A percentile compares a stretch with the other conserved stretches of the same genome.
phyloP scores from a whole-genome alignment of 805 yeast genomes.

The Ogataea nitratoaversa region DNA sequence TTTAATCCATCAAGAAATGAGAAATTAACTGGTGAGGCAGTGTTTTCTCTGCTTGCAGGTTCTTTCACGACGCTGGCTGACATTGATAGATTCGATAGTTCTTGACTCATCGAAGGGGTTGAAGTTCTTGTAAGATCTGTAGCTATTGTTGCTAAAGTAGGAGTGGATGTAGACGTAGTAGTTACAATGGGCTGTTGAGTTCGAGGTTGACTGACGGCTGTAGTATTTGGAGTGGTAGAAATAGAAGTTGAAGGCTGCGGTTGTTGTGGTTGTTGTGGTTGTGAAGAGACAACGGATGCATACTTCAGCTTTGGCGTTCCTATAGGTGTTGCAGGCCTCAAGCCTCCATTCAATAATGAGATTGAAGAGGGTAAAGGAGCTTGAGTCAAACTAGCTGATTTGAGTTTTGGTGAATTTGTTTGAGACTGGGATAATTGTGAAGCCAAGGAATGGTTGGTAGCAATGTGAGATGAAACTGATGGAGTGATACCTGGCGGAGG shows the following conservation, averaged over 20 bases:
- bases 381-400: constrained; percentile 11
- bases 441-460: constrained; percentile 6
- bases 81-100: not conserved
- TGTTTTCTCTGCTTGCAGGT: constrained; percentile 9
- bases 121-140: constrained; percentile 1
- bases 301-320: constrained; percentile 39
- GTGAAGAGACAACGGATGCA: constrained; percentile 24
- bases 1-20: constrained; percentile 20
- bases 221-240: not conserved
- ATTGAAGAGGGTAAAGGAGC: constrained; percentile 10
- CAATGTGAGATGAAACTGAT: not conserved
- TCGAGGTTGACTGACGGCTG: not conserved
- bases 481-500: constrained; percentile 1
- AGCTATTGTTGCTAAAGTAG: no score
- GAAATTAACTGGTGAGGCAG: constrained; percentile 14
- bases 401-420: constrained; percentile 16
- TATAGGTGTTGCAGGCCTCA: constrained; percentile 28
- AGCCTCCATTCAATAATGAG: constrained; percentile 9
- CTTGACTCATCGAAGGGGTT: constrained; percentile 4
- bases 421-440: constrained; percentile 14
- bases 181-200: not conserved
- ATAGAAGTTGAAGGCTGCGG: not conserved
- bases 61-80: not conserved
- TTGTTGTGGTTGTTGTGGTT: constrained; percentile 1
- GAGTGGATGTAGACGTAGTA: no score